phyloP scores from a whole-genome alignment of 805 yeast genomes.

The Metschnikowia lachancei region DNA sequence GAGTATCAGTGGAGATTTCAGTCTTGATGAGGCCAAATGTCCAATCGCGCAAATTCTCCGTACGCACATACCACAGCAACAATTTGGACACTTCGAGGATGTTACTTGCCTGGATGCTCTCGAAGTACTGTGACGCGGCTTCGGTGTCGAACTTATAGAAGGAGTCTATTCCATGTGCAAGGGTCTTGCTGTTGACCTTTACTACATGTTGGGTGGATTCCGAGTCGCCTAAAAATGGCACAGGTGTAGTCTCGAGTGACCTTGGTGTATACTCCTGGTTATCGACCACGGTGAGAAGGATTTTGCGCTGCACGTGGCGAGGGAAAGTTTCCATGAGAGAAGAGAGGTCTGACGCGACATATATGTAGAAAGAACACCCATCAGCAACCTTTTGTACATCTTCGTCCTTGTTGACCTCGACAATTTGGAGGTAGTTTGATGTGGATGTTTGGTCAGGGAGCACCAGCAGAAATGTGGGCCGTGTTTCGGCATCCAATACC shows the following conservation, averaged over 20 bases:
- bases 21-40: slow-evolving; percentile 15
- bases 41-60: slow-evolving; percentile 27
- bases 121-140: slow-evolving; percentile 32
- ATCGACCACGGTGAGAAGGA: slow-evolving; percentile 37
- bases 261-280: slow-evolving; percentile 38
- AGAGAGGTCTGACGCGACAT: slow-evolving; percentile 24
- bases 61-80: slow-evolving; percentile 27
- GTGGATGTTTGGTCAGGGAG: slow-evolving; percentile 12
- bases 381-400: slow-evolving; percentile 15
- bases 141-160: slow-evolving; percentile 31
- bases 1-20: slow-evolving; percentile 15
- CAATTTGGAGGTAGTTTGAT: slow-evolving; percentile 20
- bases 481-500: slow-evolving; percentile 24
- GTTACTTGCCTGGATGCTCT: slow-evolving; percentile 34
- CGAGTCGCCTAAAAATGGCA: slow-evolving; percentile 19
- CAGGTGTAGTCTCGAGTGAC: slow-evolving; percentile 30
- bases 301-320: slow-evolving; percentile 22
- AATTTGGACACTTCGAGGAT: slow-evolving; percentile 34
- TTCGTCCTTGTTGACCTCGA: slow-evolving; percentile 23
- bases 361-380: slow-evolving; percentile 24
- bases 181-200: slow-evolving; percentile 31
- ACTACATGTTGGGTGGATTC: slow-evolving; percentile 26
- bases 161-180: slow-evolving; percentile 29
- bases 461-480: slow-evolving; percentile 23
- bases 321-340: slow-evolving; percentile 15